Conservation (phyloP, 805 yeast species). For the Wickerhamomyces strasburgensis region DNA sequence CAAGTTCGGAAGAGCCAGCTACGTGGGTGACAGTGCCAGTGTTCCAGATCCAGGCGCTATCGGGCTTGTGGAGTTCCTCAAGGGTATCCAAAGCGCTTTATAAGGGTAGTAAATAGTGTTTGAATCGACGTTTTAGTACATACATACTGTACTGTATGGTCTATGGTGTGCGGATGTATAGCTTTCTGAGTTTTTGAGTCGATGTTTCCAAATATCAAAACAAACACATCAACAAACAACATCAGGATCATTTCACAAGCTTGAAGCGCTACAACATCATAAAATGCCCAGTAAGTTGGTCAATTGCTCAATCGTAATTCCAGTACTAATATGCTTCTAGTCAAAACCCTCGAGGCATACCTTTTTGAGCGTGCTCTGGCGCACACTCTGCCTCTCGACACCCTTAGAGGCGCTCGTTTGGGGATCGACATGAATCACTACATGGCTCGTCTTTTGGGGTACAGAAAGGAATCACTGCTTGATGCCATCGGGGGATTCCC, state of each 20-base stretch:
- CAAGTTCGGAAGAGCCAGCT: slow-evolving; percentile 90
- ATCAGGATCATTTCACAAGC: too few relatives aligned
- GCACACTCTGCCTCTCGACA: slow-evolving; percentile 55
- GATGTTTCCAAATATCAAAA: too few relatives aligned
- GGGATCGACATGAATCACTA: slow-evolving; percentile 87
- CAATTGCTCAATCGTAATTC: not conserved
- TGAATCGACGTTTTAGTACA: too few relatives aligned
- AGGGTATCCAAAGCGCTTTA: slow-evolving; percentile 30
- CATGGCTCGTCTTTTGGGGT: slow-evolving; percentile 52
- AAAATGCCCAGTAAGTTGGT: slow-evolving; percentile 2
- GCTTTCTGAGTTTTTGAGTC: too few relatives aligned
- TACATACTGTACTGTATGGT: too few relatives aligned
- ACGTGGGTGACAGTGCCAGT: slow-evolving; percentile 66
- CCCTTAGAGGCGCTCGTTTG: slow-evolving; percentile 58
- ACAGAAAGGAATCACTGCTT: slow-evolving; percentile 60
- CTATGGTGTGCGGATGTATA: too few relatives aligned
- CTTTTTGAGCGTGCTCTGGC: slow-evolving; percentile 64
- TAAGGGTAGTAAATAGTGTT: slow-evolving; percentile 2
- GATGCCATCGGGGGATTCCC: slow-evolving; percentile 86
- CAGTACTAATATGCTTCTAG: slow-evolving; percentile 18
- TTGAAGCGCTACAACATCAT: too few relatives aligned
- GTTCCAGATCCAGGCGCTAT: slow-evolving; percentile 95
- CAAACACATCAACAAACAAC: too few relatives aligned
- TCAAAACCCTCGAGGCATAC: slow-evolving; percentile 61
- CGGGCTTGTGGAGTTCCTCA: slow-evolving; percentile 59